Evolutionary conservation across 2,329 filamentous ascomycete species (phyloP).

Genomic region (Exserohilum turcica): DNA sequence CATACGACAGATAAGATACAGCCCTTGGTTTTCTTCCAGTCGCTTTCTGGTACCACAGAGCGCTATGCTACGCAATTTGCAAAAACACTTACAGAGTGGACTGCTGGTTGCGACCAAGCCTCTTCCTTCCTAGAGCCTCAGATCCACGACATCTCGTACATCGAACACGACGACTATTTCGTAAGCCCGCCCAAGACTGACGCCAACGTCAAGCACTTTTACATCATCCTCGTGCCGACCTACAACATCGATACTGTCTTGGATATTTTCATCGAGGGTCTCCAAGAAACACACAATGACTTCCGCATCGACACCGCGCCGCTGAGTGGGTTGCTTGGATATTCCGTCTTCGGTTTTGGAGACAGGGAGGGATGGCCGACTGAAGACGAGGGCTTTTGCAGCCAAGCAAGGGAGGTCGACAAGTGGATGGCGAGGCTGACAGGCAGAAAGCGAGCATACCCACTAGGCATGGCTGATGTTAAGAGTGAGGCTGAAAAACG

Average conservation of each 20-base stretch:
- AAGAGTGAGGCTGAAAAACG: slow-evolving; percentile 72
- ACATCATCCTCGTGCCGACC: slow-evolving; percentile 82
- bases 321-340: slow-evolving; percentile 76
- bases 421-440: slow-evolving; percentile 98
- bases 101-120: slow-evolving; percentile 41
- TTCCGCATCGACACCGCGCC: slow-evolving; percentile 93
- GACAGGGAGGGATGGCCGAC: slow-evolving; percentile 91
- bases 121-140: slow-evolving; percentile 61
- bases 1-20: slow-evolving; percentile 61
- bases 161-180: slow-evolving; percentile 94
- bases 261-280: slow-evolving; percentile 82
- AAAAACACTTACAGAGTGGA: slow-evolving; percentile 58
- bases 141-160: slow-evolving; percentile 77
- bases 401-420: slow-evolving; percentile 87
- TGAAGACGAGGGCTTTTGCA: slow-evolving; percentile 88
- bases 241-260: slow-evolving; percentile 96
- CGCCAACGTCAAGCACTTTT: slow-evolving; percentile 69
- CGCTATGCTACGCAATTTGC: slow-evolving; percentile 69
- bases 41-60: slow-evolving; percentile 82
- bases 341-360: slow-evolving; percentile 92
- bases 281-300: slow-evolving; percentile 93
- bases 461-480: slow-evolving; percentile 84
- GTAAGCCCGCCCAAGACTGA: slow-evolving; percentile 70
- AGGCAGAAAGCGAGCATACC: slow-evolving; percentile 81
- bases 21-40: slow-evolving; percentile 85